Base-by-base conservation (phyloP, 768 basidiomycete genomes). In the Russula compacta region DNA sequence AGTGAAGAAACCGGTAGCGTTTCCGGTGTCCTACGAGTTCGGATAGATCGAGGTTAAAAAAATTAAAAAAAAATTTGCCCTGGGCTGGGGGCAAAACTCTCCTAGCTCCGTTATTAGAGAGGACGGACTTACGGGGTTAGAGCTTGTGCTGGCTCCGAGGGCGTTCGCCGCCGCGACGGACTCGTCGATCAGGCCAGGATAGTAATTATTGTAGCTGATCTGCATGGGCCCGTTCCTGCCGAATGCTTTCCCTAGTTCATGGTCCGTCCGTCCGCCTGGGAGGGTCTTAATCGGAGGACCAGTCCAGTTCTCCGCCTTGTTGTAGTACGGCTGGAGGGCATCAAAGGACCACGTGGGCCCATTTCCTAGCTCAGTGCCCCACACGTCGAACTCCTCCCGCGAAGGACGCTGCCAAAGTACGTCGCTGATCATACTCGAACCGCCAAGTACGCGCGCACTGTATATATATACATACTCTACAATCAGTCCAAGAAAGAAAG, bases 371-470 rank as follows among this genome's bases (percentile, higher is more conserved):
- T 56, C 64, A 1, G 52, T 50, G 12, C 64, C 64, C 64, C 64
- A 64, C 4, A 35, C 56, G 17, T 64, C 64, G 24, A 64, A 63
- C 46, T 64, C 64, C 39, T 64, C 64, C 3, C 52, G 50, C n/a
- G 56, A 62, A 11, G 64, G 61, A 15, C 64, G 60, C 52, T 64
- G 64, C 64, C 64, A 64, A n/a, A 64, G 56, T 46, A 64, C 39
- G 47, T 64, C 64, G 46, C 56, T 58, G 64, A 64, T 58, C 64
- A 64, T 64, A 52, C 64, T 64, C 46, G 61, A 64, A 24, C 64
- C 64, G 5, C 64, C 64, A 4, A 64, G 47, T 8, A 64, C 46
- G 17, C 64, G 64, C 40, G 46, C 64, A 21, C 64, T 64, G 40
- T 14, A 35, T n/a, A 19, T 29, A 29, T 29, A 29, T 29, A 29